Percentiles rank a stretch among this genome's conserved stretches.
phyloP scores from a whole-genome alignment of 202 grass and related monocot species.

The Panicum hallii region DNA sequence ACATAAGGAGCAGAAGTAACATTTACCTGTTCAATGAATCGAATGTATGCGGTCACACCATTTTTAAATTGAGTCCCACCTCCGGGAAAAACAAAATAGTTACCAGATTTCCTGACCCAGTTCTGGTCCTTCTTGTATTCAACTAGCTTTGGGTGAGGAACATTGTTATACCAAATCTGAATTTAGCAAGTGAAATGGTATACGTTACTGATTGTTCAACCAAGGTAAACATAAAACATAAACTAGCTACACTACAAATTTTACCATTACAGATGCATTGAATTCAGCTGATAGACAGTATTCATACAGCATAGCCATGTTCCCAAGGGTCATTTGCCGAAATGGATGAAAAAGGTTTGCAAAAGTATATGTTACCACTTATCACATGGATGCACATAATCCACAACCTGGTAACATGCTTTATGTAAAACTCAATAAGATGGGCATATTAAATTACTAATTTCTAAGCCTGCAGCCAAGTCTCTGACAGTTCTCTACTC shows the following conservation, averaged over 20 bases:
- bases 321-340: background rate
- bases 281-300: conserved; percentile 20
- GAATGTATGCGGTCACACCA: conserved; percentile 78
- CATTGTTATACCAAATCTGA: conserved; percentile 98
- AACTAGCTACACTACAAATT: conserved; percentile 30
- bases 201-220: background rate
- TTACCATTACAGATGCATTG: background rate
- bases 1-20: conserved; percentile 28
- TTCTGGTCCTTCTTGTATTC: conserved; percentile 98
- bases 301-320: conserved; percentile 1
- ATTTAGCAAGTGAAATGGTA: conserved; percentile 31
- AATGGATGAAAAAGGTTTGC: background rate
- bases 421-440: conserved; percentile 21
- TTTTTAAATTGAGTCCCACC: conserved; percentile 95
- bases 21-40: conserved; percentile 87
- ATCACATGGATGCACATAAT: conserved; percentile 5
- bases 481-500: conserved; percentile 10
- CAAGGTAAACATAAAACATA: conserved; percentile 1
- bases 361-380: background rate
- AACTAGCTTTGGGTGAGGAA: conserved; percentile 91
- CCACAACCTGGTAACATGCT: background rate
- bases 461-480: conserved; percentile 24
- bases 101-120: conserved; percentile 75
- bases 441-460: background rate
- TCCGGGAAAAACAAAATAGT: conserved; percentile 87